Conservation (phyloP, 1,284 basidiomycete genomes). For the Cryptococcus sp. region DNA sequence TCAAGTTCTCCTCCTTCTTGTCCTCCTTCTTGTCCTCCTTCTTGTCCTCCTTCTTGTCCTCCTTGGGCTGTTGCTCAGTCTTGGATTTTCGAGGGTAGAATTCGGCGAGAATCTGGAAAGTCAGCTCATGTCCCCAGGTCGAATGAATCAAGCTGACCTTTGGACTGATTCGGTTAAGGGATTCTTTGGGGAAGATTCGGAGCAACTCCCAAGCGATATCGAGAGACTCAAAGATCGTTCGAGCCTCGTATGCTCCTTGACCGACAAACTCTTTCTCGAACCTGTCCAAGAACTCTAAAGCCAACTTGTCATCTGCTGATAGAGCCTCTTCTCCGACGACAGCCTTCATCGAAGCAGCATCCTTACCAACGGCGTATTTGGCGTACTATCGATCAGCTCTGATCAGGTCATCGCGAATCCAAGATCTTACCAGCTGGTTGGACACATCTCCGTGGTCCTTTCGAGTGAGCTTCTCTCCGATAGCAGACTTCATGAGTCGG, state of each 20-base stretch:
- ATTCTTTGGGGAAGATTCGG: constrained; percentile 98
- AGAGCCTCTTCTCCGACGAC: constrained; percentile 98
- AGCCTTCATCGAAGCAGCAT: constrained; percentile 98
- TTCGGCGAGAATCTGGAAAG: constrained; percentile 28
- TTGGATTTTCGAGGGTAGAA: constrained; percentile 54
- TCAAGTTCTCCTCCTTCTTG: constrained; percentile 53
- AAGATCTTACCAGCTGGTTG: constrained; percentile 81
- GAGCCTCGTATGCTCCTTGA: constrained; percentile 91
- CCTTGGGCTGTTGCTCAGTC: constrained; percentile 44
- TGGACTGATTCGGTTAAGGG: constrained; percentile 90
- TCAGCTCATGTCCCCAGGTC: constrained; percentile 5
- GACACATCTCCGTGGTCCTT: constrained; percentile 99
- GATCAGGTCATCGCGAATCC: not conserved
- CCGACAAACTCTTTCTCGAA: constrained; percentile 94
- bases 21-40: constrained; percentile 3
- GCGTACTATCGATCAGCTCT: constrained; percentile 63
- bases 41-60: constrained; percentile 52
- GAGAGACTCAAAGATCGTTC: constrained; percentile 95
- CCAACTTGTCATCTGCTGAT: constrained; percentile 83
- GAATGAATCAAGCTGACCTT: constrained; percentile 43
- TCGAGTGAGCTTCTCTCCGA: constrained; percentile 93
- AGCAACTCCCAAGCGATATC: constrained; percentile 96
- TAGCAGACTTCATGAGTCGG: constrained; percentile 99
- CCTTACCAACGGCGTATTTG: constrained; percentile 95
- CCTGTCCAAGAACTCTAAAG: constrained; percentile 87